Conservation (phyloP, 192 early-diverging fungal species). For the Diversispora epigaea region DNA sequence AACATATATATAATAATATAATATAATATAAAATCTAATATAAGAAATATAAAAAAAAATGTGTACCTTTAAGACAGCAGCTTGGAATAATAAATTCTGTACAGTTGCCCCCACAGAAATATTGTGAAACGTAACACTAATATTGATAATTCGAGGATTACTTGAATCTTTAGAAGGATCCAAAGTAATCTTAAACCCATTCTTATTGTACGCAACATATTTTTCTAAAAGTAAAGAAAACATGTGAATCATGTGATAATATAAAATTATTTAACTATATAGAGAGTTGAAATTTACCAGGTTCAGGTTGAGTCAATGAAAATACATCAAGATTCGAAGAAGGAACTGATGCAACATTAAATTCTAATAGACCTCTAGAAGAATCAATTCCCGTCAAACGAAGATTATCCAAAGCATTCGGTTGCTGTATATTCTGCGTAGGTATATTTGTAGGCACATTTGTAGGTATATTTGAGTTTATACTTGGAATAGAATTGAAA, state of each 20-base stretch:
- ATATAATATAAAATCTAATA: no score
- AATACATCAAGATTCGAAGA: not conserved
- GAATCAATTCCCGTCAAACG: not conserved
- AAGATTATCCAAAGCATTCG: constrained; percentile 25
- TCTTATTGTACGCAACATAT: constrained; percentile 71
- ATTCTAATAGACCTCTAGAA: not conserved
- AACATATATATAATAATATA: not conserved
- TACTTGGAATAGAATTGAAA: not conserved
- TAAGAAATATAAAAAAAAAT: no score
- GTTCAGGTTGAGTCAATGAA: no score
- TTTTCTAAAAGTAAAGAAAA: not conserved
- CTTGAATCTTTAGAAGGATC: constrained; percentile 66
- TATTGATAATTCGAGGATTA: constrained; percentile 59
- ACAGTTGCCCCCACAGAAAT: constrained; percentile 53
- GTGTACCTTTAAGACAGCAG: constrained; percentile 82
- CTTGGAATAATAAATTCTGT: constrained; percentile 75
- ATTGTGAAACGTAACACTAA: constrained; percentile 73
- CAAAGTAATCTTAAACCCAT: constrained; percentile 77
- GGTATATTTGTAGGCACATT: not conserved
- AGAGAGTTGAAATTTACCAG: not conserved
- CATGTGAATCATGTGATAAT: not conserved
- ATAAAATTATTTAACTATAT: not conserved
- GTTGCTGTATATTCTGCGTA: no score
- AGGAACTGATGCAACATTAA: not conserved
- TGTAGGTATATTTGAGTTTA: not conserved